These are phyloP conservation scores for Ziziphus jujuba DNA, from an alignment of 306 rosid species.

Conservation along the genomic window DNA sequence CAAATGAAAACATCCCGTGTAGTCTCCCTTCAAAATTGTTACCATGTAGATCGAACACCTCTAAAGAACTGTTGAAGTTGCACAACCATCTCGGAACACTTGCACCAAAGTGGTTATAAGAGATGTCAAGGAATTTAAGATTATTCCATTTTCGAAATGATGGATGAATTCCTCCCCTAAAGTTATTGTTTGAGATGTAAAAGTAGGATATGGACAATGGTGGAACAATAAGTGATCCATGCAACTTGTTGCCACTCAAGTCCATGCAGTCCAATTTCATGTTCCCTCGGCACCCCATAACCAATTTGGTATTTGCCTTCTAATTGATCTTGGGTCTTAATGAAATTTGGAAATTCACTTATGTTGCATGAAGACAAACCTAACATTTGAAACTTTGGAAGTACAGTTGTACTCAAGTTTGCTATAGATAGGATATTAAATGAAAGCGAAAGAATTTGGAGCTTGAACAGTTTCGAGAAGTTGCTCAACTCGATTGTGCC, in stretches of 20 bases:
- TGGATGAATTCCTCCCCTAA: not conserved
- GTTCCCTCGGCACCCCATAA: not conserved
- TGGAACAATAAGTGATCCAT: no score
- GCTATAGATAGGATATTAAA: not conserved
- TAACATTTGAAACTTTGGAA: not conserved
- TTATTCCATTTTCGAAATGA: not conserved
- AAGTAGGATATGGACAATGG: not conserved
- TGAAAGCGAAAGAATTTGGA: not conserved
- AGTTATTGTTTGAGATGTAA: not conserved
- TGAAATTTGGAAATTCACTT: not conserved
- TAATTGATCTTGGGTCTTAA: not conserved
- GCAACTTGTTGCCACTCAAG: no score
- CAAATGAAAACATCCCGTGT: not conserved
- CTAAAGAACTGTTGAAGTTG: not conserved
- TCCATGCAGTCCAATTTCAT: not conserved
- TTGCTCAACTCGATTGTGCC: not conserved
- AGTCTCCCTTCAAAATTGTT: constrained; percentile 7
- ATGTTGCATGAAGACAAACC: not conserved
- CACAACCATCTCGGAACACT: not conserved
- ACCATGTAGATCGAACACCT: not conserved
- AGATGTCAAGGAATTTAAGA: not conserved
- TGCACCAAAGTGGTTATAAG: not conserved
- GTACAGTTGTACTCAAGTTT: no score
- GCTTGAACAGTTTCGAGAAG: not conserved
- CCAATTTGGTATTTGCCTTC: not conserved